Evolutionary conservation across 2,329 filamentous ascomycete species (phyloP).

Genomic region (Fusarium algeriense): DNA sequence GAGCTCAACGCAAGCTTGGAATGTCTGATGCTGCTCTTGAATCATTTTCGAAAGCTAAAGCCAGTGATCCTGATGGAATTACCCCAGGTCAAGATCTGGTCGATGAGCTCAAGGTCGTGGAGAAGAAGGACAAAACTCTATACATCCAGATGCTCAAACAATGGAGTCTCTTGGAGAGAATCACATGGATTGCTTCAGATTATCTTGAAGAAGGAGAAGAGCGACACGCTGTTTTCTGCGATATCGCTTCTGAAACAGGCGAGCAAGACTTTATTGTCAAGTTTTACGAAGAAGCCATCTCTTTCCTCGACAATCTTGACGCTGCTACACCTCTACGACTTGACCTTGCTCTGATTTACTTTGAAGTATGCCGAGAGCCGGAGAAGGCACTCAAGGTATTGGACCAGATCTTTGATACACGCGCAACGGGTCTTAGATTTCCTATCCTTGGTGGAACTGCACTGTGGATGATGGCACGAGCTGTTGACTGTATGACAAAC

Average conservation of each 20-base stretch:
- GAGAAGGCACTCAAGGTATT: slow-evolving; percentile 27
- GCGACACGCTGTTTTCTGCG: slow-evolving; percentile 21
- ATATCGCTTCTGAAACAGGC: slow-evolving; percentile 29
- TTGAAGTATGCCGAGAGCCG: slow-evolving; percentile 31
- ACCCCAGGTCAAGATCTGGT: neutral
- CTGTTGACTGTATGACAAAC: neutral
- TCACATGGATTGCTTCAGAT: slow-evolving; percentile 45
- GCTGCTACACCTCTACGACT: slow-evolving; percentile 40
- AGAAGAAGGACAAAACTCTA: neutral
- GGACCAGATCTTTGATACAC: slow-evolving; percentile 42
- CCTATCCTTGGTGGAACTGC: neutral
- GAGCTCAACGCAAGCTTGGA: neutral
- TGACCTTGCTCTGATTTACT: slow-evolving; percentile 35
- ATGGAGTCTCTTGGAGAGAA: slow-evolving; percentile 45
- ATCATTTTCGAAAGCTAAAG: neutral
- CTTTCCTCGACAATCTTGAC: slow-evolving; percentile 46
- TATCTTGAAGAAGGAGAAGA: slow-evolving; percentile 15
- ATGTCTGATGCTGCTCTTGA: neutral
- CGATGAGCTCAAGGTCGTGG: neutral
- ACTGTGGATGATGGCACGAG: accelerated
- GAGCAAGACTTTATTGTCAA: slow-evolving; percentile 42
- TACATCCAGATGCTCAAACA: slow-evolving; percentile 34
- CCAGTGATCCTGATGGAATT: neutral
- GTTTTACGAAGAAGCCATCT: slow-evolving; percentile 42
- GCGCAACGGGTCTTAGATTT: neutral